Percentiles rank a stretch among this genome's conserved stretches.
Conservation (phyloP, 306 rosid species). For the Astragalus glycyphyllos region DNA sequence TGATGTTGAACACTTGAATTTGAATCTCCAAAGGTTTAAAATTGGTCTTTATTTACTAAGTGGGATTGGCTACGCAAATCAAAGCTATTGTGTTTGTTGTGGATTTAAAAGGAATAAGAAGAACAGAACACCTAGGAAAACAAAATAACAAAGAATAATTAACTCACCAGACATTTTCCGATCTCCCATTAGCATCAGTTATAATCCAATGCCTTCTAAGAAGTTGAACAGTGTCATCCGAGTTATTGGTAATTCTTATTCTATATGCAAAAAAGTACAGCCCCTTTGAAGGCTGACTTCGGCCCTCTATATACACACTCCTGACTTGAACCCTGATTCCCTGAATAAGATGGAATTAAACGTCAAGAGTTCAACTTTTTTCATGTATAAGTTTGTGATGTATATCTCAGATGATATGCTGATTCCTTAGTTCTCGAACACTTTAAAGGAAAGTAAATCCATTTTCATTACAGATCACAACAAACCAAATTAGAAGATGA, state of each 20-base stretch:
- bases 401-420: constrained; percentile 25
- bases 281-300: constrained; percentile 90
- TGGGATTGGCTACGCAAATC: constrained; percentile 2
- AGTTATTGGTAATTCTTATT: constrained; percentile 86
- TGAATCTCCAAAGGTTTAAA: constrained; percentile 18
- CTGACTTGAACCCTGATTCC: constrained; percentile 95
- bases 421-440: constrained; percentile 5
- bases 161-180: constrained; percentile 87
- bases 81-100: constrained; percentile 19
- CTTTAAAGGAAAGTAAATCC: neutral
- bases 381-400: constrained; percentile 2
- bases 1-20: constrained; percentile 29
- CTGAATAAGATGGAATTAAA: constrained; percentile 51
- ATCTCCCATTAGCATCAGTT: constrained; percentile 85
- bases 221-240: constrained; percentile 83
- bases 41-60: neutral
- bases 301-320: constrained; percentile 90
- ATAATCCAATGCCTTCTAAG: constrained; percentile 97
- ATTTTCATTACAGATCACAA: constrained; percentile 10
- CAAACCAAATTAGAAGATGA: constrained; percentile 37
- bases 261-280: constrained; percentile 91
- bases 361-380: constrained; percentile 26
- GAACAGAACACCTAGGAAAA: constrained; percentile 13
- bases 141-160: constrained; percentile 36
- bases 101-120: constrained; percentile 22